phyloP scores from a whole-genome alignment of 2,329 filamentous ascomycete genomes.

The Pseudonectria foliicola region DNA sequence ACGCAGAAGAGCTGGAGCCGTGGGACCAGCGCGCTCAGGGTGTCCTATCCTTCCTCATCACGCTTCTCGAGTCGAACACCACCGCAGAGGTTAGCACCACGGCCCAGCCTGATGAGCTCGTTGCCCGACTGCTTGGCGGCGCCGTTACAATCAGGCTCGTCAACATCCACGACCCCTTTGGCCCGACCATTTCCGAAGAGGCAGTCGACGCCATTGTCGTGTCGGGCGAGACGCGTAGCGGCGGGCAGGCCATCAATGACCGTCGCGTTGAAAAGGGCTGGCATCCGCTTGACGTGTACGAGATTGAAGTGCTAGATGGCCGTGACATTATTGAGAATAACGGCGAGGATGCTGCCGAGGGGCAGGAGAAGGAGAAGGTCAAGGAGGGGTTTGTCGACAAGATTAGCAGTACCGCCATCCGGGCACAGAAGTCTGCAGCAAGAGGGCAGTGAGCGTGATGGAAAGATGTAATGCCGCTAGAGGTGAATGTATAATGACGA shows the following conservation, averaged over 20 bases:
- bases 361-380: too few species aligned
- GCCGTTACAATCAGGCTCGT: conserved; percentile 67
- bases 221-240: conserved; percentile 78
- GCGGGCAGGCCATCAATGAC: conserved; percentile 81
- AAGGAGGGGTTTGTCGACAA: conserved; percentile 67
- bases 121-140: conserved; percentile 50
- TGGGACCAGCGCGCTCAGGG: conserved; percentile 68
- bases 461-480: too few species aligned
- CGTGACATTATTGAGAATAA: conserved; percentile 36
- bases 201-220: conserved; percentile 75
- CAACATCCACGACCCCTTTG: conserved; percentile 80
- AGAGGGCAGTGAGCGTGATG: too few species aligned
- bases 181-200: conserved; percentile 80
- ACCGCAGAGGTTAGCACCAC: conserved; percentile 9
- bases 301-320: conserved; percentile 80
- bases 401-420: conserved; percentile 84
- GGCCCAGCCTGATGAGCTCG: conserved; percentile 20
- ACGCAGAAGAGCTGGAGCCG: conserved; percentile 68
- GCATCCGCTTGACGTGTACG: conserved; percentile 69
- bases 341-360: conserved; percentile 24
- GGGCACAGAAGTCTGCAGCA: too few species aligned
- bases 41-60: conserved; percentile 67
- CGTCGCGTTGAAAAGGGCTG: conserved; percentile 70
- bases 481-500: too few species aligned
- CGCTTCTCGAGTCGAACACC: conserved; percentile 43